Evolutionary conservation across 2,329 filamentous ascomycete genomes (phyloP), one percentile per base, ranked within the genome.

Genomic region (Sporothrix phasma): DNA sequence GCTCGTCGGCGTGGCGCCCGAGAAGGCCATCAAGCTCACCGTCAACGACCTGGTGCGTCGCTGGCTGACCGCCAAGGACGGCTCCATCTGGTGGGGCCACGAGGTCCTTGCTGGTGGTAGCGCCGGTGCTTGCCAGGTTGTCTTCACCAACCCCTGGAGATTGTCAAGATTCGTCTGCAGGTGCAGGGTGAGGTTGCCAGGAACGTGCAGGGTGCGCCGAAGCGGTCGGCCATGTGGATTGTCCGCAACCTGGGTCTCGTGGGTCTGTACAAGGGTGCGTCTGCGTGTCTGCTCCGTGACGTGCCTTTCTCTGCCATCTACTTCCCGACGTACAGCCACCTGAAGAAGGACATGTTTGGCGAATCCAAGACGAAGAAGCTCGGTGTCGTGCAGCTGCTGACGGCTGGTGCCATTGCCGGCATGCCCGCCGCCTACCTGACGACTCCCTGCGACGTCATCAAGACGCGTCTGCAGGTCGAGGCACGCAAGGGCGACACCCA

Each of bases 291-390:
- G 71, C 84, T 97, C 68, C 92, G 94, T 70, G 94, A 99, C 76
- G 91, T 97, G 46, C 94, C 94, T 51, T 99, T 99, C 80, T 97
- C 93, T 22, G 92, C 91, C 71, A 99, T 99, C 73, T 99, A 99
- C 81, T 99, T 99, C 85, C 93, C 94, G 2, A 88, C 92, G 24
- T 99, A 99, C 80, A 89, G 85, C 74, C 94, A 99, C 74, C 78
- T 99, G 71, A 99, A 99, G 83, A 86, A 84, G 72, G 93, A 97
- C 76, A 80, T 93, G 73, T 99, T 97, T 71, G 93, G 94, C 76
- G 94, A 99, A 79, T 87, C 88, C 11, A 81, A 82, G 5, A 89
- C 87, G 64, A 91, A 97, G 80, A 94, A 90, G 77, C 86, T 99
- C 26, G 90, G 93, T 60, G 84, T 99, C 58, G 66, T 96, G 45